Conservation (phyloP, 305 asterid genomes). For the Rubia balearica region DNA sequence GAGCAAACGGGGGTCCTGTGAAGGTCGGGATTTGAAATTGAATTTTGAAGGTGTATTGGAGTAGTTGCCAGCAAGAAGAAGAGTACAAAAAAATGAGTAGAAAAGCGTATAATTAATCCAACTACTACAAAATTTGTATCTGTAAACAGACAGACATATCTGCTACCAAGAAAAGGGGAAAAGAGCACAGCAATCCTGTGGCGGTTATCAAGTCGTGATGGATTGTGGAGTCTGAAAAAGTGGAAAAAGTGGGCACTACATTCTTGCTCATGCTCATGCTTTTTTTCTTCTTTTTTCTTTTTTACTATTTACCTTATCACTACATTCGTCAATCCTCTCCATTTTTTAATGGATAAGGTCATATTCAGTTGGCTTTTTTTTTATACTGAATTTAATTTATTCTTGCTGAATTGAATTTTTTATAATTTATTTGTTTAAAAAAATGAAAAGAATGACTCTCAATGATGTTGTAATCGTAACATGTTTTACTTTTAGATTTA, state of each 20-base stretch:
- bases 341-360: too few relatives aligned
- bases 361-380: too few relatives aligned
- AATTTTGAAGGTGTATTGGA: constrained; percentile 4
- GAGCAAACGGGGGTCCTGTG: constrained; percentile 14
- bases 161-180: constrained; percentile 17
- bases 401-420: too few relatives aligned
- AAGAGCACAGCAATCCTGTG: constrained; percentile 66
- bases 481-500: too few relatives aligned
- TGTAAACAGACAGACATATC: background rate
- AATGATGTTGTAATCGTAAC: too few relatives aligned
- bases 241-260: constrained; percentile 10
- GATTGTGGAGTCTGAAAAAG: constrained; percentile 19
- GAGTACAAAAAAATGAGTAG: constrained; percentile 14
- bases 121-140: background rate
- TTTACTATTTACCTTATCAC: background rate
- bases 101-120: constrained; percentile 8
- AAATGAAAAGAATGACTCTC: too few relatives aligned
- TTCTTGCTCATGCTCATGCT: background rate
- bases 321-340: too few relatives aligned
- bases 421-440: too few relatives aligned
- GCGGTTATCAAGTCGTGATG: constrained; percentile 47
- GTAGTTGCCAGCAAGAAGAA: background rate
- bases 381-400: too few relatives aligned
- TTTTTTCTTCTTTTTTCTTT: background rate
- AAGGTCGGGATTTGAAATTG: constrained; percentile 12